phyloP scores from a whole-genome alignment of 1,284 basidiomycete genomes.

The Papiliotrema laurentii region DNA sequence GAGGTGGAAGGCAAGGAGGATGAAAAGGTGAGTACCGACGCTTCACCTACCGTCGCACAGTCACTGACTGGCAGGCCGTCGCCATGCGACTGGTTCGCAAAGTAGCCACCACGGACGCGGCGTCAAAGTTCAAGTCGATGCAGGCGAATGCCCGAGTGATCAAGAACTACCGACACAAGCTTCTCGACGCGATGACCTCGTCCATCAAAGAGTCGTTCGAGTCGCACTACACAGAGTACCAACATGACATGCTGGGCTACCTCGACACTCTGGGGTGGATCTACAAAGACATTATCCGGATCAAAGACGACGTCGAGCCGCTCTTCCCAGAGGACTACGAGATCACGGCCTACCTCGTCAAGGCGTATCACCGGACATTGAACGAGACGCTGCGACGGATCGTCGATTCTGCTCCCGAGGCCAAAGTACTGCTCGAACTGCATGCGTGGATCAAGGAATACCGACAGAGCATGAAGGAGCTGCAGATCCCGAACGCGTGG shows the following conservation, averaged over 20 bases:
- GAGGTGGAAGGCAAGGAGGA: constrained; percentile 91
- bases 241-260: constrained; percentile 66
- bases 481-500: constrained; percentile 72
- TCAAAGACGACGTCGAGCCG: constrained; percentile 79
- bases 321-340: constrained; percentile 93
- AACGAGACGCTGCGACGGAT: constrained; percentile 70
- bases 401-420: constrained; percentile 73
- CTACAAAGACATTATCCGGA: constrained; percentile 87
- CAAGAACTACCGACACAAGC: constrained; percentile 92
- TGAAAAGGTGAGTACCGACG: constrained; percentile 65
- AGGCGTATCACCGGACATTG: constrained; percentile 88
- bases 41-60: not conserved
- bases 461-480: constrained; percentile 89
- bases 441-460: constrained; percentile 95
- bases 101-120: constrained; percentile 78
- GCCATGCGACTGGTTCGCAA: constrained; percentile 92
- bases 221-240: constrained; percentile 60
- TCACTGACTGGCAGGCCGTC: constrained; percentile 59
- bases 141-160: constrained; percentile 89
- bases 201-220: constrained; percentile 73
- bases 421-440: constrained; percentile 75
- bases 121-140: constrained; percentile 84
- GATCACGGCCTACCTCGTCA: constrained; percentile 75
- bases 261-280: constrained; percentile 79
- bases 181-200: constrained; percentile 73